phyloP scores from a whole-genome alignment of 2,329 filamentous ascomycete genomes.

The Sporothrix inflata region DNA sequence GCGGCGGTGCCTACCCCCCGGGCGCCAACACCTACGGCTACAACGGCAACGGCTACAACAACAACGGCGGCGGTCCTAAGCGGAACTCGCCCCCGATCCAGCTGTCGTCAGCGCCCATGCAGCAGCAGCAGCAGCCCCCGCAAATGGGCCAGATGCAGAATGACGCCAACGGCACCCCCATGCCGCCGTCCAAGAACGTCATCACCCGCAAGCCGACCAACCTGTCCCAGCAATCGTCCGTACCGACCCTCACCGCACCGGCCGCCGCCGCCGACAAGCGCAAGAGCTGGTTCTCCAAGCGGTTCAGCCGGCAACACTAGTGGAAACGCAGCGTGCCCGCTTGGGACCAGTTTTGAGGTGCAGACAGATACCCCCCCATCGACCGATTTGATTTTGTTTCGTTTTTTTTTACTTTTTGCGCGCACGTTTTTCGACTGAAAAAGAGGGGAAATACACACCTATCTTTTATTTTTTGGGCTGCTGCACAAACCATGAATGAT shows the following conservation, averaged over 20 bases:
- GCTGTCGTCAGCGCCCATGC: slow-evolving; percentile 17
- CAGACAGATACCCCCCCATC: background rate
- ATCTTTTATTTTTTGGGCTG: slow-evolving; percentile 22
- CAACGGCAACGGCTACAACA: slow-evolving; percentile 10
- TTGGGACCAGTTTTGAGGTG: slow-evolving; percentile 16
- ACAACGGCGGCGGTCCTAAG: slow-evolving; percentile 22
- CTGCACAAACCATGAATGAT: slow-evolving; percentile 22
- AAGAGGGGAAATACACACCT: background rate
- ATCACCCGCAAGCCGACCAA: slow-evolving; percentile 41
- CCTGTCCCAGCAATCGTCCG: slow-evolving; percentile 31
- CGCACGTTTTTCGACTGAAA: background rate
- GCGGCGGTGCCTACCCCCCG: slow-evolving; percentile 38
- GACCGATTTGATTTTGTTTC: background rate
- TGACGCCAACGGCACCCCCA: background rate
- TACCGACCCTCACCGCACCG: slow-evolving; percentile 32
- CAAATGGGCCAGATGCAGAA: background rate
- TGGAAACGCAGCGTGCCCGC: background rate
- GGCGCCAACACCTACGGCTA: slow-evolving; percentile 12
- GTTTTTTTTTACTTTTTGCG: background rate
- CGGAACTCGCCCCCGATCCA: slow-evolving; percentile 24
- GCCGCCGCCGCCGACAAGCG: slow-evolving; percentile 64
- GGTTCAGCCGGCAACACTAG: slow-evolving; percentile 67
- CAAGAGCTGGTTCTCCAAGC: slow-evolving; percentile 85
- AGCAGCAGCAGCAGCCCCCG: slow-evolving; percentile 6
- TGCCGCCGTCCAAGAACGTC: slow-evolving; percentile 21